A percentile compares a stretch with the other conserved stretches of the same genome.
Evolutionary conservation across 306 rosid species (phyloP).

Genomic region (Chamaecrista fasciculata): DNA sequence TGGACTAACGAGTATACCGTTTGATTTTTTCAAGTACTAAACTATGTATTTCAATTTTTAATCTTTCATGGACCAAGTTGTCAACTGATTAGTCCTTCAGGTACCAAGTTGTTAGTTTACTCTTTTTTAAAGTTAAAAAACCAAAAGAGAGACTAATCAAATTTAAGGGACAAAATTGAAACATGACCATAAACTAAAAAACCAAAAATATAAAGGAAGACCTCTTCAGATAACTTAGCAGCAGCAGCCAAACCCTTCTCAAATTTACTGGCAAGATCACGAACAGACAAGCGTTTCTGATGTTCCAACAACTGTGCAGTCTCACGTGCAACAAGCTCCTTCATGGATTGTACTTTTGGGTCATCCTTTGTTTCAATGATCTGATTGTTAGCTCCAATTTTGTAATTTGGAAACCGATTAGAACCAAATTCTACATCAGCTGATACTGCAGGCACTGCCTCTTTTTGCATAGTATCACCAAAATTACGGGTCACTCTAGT

Average conservation of each 20-base stretch:
- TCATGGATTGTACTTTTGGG: conserved; percentile 67
- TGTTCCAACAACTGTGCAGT: conserved; percentile 87
- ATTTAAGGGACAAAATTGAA: too few relatives aligned
- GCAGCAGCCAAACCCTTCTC: conserved; percentile 98
- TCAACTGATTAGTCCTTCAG: too few relatives aligned
- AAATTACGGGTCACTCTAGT: conserved; percentile 74
- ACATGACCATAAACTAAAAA: too few relatives aligned
- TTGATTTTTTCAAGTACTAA: too few relatives aligned
- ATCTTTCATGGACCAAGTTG: too few relatives aligned
- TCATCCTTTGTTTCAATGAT: conserved; percentile 69
- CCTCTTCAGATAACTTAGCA: conserved; percentile 95
- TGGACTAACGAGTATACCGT: too few relatives aligned
- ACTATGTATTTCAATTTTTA: too few relatives aligned
- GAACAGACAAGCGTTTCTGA: conserved; percentile 89
- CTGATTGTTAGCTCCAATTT: conserved; percentile 77
- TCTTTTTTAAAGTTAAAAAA: too few relatives aligned
- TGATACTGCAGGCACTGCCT: conserved; percentile 59
- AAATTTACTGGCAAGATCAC: conserved; percentile 83
- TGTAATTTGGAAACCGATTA: conserved; percentile 83
- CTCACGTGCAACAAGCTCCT: conserved; percentile 90
- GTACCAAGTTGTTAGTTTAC: too few relatives aligned
- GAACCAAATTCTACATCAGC: conserved; percentile 80
- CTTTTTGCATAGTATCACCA: conserved; percentile 70
- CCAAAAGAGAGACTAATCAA: too few relatives aligned
- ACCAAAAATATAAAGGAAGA: too few relatives aligned